These are phyloP conservation scores for Vitis riparia DNA, from an alignment of 164 flowering plant genomes.

Conservation along the genomic window DNA sequence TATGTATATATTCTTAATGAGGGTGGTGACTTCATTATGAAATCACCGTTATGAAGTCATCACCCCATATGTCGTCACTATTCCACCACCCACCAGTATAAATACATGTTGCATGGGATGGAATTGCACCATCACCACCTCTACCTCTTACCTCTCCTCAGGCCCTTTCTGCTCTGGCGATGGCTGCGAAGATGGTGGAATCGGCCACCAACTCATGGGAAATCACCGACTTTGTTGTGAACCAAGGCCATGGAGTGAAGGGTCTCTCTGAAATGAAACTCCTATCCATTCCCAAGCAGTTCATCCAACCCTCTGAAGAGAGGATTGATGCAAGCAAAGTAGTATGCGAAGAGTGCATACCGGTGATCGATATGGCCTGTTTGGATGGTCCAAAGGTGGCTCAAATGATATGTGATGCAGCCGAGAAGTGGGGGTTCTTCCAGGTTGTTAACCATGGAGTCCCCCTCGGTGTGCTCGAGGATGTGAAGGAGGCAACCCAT, in stretches of 20 bases:
- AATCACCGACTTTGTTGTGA: constrained; percentile 12
- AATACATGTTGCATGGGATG: too few relatives aligned
- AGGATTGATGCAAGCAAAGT: constrained; percentile 3
- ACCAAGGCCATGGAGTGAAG: constrained; percentile 28
- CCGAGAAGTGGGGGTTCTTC: constrained; percentile 37
- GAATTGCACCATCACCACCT: too few relatives aligned
- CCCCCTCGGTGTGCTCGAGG: constrained; percentile 24
- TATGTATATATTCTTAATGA: too few relatives aligned
- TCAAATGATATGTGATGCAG: constrained; percentile 28
- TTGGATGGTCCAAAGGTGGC: constrained; percentile 18
- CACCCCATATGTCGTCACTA: too few relatives aligned
- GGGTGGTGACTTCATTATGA: too few relatives aligned
- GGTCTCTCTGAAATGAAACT: constrained; percentile 25
- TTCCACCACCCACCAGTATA: too few relatives aligned
- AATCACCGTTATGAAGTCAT: too few relatives aligned
- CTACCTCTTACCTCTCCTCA: not conserved
- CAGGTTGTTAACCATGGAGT: constrained; percentile 38
- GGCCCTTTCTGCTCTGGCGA: not conserved
- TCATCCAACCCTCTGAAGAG: constrained; percentile 26
- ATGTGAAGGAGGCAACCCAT: constrained; percentile 22
- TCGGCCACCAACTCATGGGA: constrained; percentile 1
- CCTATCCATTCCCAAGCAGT: constrained; percentile 16
- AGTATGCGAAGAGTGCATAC: constrained; percentile 18
- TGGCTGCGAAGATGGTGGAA: constrained; percentile 10
- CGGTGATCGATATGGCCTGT: constrained; percentile 33